Conservation (phyloP, 495 filamentous ascomycete species). For the Cairneyella variabilis region DNA sequence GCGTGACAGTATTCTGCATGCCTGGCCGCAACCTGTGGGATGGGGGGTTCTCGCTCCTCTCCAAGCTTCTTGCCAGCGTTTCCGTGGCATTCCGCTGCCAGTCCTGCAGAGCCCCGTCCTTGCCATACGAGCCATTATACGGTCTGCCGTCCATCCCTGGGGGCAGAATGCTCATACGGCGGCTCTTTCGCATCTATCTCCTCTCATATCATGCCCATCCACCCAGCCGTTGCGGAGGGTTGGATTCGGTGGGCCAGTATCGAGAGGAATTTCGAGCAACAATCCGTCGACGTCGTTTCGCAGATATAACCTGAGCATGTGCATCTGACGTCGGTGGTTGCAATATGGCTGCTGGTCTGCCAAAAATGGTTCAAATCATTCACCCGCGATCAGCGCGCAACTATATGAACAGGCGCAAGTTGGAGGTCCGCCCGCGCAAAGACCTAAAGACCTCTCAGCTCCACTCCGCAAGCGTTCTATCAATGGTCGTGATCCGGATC, state of each 20-base stretch:
- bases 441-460: background rate
- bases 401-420: background rate
- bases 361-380: background rate
- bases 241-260: background rate
- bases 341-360: background rate
- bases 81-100: slow-evolving; percentile 35
- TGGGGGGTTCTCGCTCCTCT: slow-evolving; percentile 22
- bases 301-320: background rate
- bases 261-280: background rate
- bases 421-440: background rate
- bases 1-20: slow-evolving; percentile 43
- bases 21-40: slow-evolving; percentile 20
- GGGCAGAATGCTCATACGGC: slow-evolving; percentile 34
- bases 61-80: slow-evolving; percentile 24
- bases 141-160: slow-evolving; percentile 29
- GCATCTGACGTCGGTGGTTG: background rate
- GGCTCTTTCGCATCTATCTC: slow-evolving; percentile 15
- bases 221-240: background rate
- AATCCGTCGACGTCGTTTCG: background rate
- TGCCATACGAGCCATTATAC: slow-evolving; percentile 21
- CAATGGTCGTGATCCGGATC: slow-evolving; percentile 6
- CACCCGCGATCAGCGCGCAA: background rate
- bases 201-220: slow-evolving; percentile 1
- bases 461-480: slow-evolving; percentile 4
- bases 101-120: slow-evolving; percentile 30